These are phyloP conservation scores for Rutidosis leptorrhynchoides DNA, from an alignment of 129 eudicot species.

Conservation along the genomic window DNA sequence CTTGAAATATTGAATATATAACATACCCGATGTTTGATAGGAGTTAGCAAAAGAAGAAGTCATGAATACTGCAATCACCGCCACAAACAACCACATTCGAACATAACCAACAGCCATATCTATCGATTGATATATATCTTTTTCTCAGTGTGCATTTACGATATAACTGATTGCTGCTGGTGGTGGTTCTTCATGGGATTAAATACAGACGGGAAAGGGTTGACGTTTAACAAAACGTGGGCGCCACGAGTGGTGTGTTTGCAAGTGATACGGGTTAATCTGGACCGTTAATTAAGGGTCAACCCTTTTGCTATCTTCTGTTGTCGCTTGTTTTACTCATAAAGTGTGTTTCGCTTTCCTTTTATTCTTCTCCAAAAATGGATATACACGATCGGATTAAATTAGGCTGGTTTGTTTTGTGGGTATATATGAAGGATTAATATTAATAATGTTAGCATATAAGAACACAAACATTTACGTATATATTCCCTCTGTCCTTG, in stretches of 20 bases:
- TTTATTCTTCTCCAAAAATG: not conserved
- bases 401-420: too few species aligned
- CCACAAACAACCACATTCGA: conserved; percentile 32
- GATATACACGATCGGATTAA: not conserved
- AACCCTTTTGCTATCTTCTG: conserved; percentile 20
- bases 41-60: conserved; percentile 22
- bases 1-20: not conserved
- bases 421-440: too few species aligned
- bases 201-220: conserved; percentile 14
- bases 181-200: not conserved
- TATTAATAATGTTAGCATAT: too few species aligned
- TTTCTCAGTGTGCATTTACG: not conserved
- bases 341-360: conserved; percentile 6
- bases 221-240: conserved; percentile 35
- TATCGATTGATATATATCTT: not conserved
- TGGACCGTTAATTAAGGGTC: conserved; percentile 25
- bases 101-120: conserved; percentile 7
- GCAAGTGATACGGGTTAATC: not conserved
- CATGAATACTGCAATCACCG: conserved; percentile 35
- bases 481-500: too few species aligned
- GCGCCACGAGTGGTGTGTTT: conserved; percentile 28
- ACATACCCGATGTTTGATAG: conserved; percentile 35
- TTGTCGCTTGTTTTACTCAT: conserved; percentile 29
- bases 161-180: conserved; percentile 8
- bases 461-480: too few species aligned